Evolutionary conservation across 192 early-diverging fungal genomes (phyloP).

Genomic region (Coemansia guatemalensis): DNA sequence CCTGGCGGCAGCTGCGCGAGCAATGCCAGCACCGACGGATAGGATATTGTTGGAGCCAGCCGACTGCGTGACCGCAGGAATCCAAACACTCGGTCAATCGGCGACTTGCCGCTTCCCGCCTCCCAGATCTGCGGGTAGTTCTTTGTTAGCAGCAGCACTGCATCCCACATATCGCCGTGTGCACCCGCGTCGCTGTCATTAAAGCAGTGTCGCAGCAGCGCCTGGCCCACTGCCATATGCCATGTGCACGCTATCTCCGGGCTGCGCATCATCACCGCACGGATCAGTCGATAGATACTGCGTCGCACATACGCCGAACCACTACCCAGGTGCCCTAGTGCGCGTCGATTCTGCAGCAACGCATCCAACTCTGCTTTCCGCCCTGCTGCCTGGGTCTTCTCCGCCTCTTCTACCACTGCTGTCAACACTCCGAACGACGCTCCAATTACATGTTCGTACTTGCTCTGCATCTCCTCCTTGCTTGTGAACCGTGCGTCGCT

Average conservation of each 20-base stretch:
- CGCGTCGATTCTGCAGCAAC: slow-evolving; percentile 14
- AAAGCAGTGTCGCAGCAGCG: slow-evolving; percentile 68
- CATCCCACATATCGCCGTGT: slow-evolving; percentile 85
- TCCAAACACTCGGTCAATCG: slow-evolving; percentile 62
- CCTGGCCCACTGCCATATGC: slow-evolving; percentile 53
- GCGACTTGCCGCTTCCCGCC: slow-evolving; percentile 26
- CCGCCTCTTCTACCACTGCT: slow-evolving; percentile 36
- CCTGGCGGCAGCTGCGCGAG: slow-evolving; percentile 61
- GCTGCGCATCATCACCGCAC: slow-evolving; percentile 30
- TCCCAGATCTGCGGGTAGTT: slow-evolving; percentile 65
- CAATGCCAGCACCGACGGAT: slow-evolving; percentile 76
- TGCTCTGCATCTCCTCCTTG: slow-evolving; percentile 41
- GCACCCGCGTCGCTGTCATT: slow-evolving; percentile 69
- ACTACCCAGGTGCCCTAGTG: slow-evolving; percentile 18
- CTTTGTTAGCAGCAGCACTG: slow-evolving; percentile 76
- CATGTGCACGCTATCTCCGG: slow-evolving; percentile 47
- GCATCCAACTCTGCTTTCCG: slow-evolving; percentile 39
- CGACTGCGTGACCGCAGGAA: slow-evolving; percentile 67
- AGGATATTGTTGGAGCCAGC: slow-evolving; percentile 65
- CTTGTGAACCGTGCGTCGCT: slow-evolving; percentile 57
- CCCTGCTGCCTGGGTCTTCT: slow-evolving; percentile 12
- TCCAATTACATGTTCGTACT: slow-evolving; percentile 44
- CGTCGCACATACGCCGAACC: slow-evolving; percentile 37
- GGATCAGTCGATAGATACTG: slow-evolving; percentile 36
- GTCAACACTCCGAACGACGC: slow-evolving; percentile 40